A percentile compares a stretch with the other conserved stretches of the same genome.
Evolutionary conservation across 164 flowering plant genomes (phyloP).

Genomic region (Sedum album): DNA sequence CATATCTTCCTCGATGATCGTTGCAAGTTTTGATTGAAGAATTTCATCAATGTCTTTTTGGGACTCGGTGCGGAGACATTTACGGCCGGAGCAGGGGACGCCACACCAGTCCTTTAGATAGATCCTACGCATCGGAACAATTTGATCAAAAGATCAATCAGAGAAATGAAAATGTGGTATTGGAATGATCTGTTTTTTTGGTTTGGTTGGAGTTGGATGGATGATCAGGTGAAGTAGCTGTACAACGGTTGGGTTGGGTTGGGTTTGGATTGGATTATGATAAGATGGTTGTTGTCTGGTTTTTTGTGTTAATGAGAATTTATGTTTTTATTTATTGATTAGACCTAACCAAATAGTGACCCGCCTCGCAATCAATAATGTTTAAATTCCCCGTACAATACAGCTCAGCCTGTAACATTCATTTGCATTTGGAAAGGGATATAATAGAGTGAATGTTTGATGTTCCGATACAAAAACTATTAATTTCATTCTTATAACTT

Average conservation of each 20-base stretch:
- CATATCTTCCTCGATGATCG: constrained; percentile 32
- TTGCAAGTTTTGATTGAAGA: constrained; percentile 32
- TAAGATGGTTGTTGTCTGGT: too few relatives aligned
- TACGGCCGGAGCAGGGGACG: constrained; percentile 22
- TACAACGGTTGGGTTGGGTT: not conserved
- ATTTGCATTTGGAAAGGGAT: too few relatives aligned
- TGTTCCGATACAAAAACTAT: too few relatives aligned
- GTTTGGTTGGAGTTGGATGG: not conserved
- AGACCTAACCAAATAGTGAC: not conserved
- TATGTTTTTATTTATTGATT: not conserved
- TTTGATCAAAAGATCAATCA: too few relatives aligned
- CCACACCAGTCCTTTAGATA: constrained; percentile 14
- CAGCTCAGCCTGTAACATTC: too few relatives aligned
- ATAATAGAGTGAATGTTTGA: too few relatives aligned
- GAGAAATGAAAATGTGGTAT: not conserved
- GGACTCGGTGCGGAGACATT: constrained; percentile 20
- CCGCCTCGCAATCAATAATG: too few relatives aligned
- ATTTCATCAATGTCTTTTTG: constrained; percentile 36
- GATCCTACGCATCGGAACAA: constrained; percentile 13
- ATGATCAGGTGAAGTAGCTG: not conserved
- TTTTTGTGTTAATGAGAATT: too few relatives aligned
- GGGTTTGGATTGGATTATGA: too few relatives aligned
- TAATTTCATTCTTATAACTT: too few relatives aligned
- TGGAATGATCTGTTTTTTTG: too few relatives aligned
- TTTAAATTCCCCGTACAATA: too few relatives aligned